These are phyloP conservation scores for Flaveria trinervia DNA, from an alignment of 129 eudicot genomes.

Conservation along the genomic window DNA sequence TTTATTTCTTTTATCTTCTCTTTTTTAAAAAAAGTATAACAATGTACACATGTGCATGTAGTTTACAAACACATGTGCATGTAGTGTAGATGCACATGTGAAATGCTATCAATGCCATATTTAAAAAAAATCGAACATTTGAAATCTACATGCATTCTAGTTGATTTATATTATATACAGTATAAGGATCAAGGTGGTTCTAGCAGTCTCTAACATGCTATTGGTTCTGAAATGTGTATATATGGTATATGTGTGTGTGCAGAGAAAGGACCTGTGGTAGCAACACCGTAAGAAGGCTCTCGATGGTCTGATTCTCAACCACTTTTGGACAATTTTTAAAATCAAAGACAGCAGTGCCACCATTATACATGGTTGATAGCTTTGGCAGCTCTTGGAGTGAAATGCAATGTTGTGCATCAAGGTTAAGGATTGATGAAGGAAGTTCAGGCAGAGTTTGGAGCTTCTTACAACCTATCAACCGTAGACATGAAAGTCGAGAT, in stretches of 20 bases:
- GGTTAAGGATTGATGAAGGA: conserved; percentile 27
- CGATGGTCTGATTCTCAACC: conserved; percentile 20
- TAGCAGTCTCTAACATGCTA: no score
- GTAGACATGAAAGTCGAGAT: conserved; percentile 27
- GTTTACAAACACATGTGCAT: no score
- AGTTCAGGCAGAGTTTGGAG: conserved; percentile 31
- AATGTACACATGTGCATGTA: no score
- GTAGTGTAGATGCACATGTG: no score
- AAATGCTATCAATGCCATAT: no score
- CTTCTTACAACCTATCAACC: conserved; percentile 32
- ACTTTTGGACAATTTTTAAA: conserved; percentile 34
- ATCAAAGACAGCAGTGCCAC: conserved; percentile 28
- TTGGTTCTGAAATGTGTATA: neutral
- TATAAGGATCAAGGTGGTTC: no score
- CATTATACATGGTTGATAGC: conserved; percentile 14
- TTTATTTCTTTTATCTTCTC: no score
- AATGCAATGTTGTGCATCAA: conserved; percentile 30
- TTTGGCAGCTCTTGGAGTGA: conserved; percentile 31
- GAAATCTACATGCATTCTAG: no score
- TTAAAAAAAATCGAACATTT: no score
- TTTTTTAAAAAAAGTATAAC: no score
- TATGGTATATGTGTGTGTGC: neutral
- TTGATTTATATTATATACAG: no score
- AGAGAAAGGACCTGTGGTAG: conserved; percentile 33
- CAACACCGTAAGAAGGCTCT: conserved; percentile 26